phyloP scores from a whole-genome alignment of 345 rosid species.

The Barbarea vulgaris region DNA sequence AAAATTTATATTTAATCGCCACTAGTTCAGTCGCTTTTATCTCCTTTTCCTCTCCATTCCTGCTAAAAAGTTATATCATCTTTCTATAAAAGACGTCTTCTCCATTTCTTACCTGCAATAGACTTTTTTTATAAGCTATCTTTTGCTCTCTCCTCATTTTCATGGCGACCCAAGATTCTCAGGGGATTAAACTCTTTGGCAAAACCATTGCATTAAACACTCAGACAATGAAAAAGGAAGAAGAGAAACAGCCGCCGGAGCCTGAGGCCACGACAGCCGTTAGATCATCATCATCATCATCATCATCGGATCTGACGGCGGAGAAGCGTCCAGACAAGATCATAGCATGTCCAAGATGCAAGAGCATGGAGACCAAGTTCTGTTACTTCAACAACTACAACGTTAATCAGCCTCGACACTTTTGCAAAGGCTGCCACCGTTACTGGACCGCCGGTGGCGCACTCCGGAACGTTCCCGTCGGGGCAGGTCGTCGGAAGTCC shows the following conservation, averaged over 20 bases:
- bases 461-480: conserved; percentile 83
- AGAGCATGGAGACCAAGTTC: conserved; percentile 22
- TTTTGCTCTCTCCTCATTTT: not conserved
- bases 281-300: conserved; percentile 2
- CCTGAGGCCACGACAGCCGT: not conserved
- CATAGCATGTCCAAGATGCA: conserved; percentile 24
- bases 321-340: conserved; percentile 26
- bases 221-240: conserved; percentile 42
- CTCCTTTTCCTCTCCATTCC: not conserved
- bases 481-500: conserved; percentile 83
- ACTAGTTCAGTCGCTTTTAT: conserved; percentile 17
- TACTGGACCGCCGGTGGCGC: conserved; percentile 99
- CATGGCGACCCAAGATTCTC: conserved; percentile 52
- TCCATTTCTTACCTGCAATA: conserved; percentile 7
- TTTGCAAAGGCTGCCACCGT: conserved; percentile 90
- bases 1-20: not conserved
- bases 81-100: conserved; percentile 17
- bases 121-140: not conserved
- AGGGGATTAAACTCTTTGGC: conserved; percentile 84
- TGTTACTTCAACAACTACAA: conserved; percentile 93
- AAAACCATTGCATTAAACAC: conserved; percentile 57
- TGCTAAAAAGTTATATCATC: not conserved
- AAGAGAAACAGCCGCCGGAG: conserved; percentile 18
- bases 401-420: conserved; percentile 94
- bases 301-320: conserved; percentile 6